A percentile compares a stretch with the other conserved stretches of the same genome.
These are phyloP conservation scores for Rhynchosporium agropyri DNA, from an alignment of 2,329 filamentous ascomycete species.

Conservation along the genomic window DNA sequence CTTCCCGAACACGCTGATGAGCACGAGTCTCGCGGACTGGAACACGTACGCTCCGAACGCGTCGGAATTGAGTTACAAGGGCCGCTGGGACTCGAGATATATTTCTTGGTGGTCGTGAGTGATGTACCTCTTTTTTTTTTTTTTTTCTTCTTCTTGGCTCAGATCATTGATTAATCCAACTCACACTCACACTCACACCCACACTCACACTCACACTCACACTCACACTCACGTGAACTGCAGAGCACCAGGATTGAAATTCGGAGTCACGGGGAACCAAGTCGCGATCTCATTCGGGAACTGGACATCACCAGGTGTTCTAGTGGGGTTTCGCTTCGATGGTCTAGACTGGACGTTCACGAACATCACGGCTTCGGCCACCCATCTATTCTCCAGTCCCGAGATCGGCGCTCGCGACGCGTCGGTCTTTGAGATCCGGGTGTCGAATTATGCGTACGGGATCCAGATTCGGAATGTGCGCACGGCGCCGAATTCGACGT, in stretches of 20 bases:
- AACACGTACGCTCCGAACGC: slow-evolving; percentile 54
- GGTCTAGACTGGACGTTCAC: slow-evolving; percentile 63
- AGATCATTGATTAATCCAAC: too few species aligned
- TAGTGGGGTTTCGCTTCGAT: slow-evolving; percentile 60
- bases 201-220: too few species aligned
- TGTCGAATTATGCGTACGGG: slow-evolving; percentile 63
- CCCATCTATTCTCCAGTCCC: slow-evolving; percentile 56
- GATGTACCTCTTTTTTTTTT: neutral
- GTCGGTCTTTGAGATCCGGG: slow-evolving; percentile 58
- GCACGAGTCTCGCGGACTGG: slow-evolving; percentile 46
- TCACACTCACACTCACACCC: neutral
- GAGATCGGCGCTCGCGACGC: slow-evolving; percentile 50
- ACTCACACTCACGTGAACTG: slow-evolving; percentile 6
- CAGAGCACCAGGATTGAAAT: slow-evolving; percentile 22
- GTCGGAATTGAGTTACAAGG: slow-evolving; percentile 61
- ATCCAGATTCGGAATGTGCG: slow-evolving; percentile 59
- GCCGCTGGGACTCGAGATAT: slow-evolving; percentile 62
- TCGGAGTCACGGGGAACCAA: slow-evolving; percentile 9
- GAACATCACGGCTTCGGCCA: slow-evolving; percentile 59
- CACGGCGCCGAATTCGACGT: slow-evolving; percentile 47
- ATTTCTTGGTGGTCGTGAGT: slow-evolving; percentile 63
- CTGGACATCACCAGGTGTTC: slow-evolving; percentile 43
- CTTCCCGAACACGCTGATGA: slow-evolving; percentile 47
- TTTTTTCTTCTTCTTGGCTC: too few species aligned
- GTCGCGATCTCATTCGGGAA: slow-evolving; percentile 5